These are phyloP conservation scores for Blastobotrys raffinosifermentans DNA, from an alignment of 1,139 yeast species.

Conservation along the genomic window DNA sequence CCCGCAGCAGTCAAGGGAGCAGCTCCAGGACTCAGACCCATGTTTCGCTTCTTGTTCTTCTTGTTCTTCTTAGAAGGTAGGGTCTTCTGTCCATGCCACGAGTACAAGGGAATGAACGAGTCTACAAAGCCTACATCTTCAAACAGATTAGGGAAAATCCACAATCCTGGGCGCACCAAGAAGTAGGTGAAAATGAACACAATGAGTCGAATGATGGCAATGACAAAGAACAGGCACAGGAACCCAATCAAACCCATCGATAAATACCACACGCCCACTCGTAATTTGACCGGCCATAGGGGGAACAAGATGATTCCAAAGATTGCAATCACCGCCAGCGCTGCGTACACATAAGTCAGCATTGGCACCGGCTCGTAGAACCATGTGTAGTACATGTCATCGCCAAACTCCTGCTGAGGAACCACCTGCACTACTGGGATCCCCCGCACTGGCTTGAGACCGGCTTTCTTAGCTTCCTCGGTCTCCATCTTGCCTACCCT, in stretches of 20 bases:
- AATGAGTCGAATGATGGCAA: conserved; percentile 75
- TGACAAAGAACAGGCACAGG: conserved; percentile 65
- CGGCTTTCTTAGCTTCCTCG: conserved; percentile 58
- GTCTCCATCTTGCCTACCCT: conserved; percentile 59
- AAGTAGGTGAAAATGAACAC: conserved; percentile 59
- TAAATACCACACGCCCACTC: conserved; percentile 85
- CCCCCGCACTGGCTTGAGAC: conserved; percentile 62
- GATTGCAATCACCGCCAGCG: conserved; percentile 58
- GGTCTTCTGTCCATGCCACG: conserved; percentile 56
- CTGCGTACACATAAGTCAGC: conserved; percentile 54
- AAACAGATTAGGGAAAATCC: conserved; percentile 94
- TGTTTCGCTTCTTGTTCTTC: conserved; percentile 16
- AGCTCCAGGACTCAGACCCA: conserved; percentile 10
- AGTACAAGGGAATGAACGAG: conserved; percentile 83
- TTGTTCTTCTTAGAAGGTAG: conserved; percentile 28
- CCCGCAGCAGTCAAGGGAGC: conserved; percentile 9
- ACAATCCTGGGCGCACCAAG: conserved; percentile 63
- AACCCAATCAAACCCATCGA: conserved; percentile 74
- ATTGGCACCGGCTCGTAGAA: conserved; percentile 73
- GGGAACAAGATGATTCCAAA: conserved; percentile 86
- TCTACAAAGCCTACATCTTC: conserved; percentile 94
- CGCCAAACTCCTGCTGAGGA: conserved; percentile 63
- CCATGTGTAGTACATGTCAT: conserved; percentile 88
- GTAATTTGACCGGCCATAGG: conserved; percentile 89
- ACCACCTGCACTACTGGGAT: conserved; percentile 65